Evolutionary conservation across 441 rosid genomes (phyloP), one percentile per base, ranked within the genome.

Genomic region (Gossypium gossypioides): DNA sequence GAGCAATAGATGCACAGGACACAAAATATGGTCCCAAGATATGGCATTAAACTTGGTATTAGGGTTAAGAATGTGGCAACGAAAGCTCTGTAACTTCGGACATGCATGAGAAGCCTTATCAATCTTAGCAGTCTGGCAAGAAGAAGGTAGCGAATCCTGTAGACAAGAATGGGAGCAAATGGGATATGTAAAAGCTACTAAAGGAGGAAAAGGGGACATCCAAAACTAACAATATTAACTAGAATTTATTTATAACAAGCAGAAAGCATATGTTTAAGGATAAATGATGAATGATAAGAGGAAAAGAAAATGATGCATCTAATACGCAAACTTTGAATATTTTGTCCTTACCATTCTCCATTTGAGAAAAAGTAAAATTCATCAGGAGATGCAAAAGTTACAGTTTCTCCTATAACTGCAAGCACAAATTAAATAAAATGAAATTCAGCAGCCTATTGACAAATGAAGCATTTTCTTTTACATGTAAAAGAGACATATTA

Each of bases 101-200:
- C 96, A 76, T 95, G 81, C 96, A 92, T 85, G 71, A 95, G 81
- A 76, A 95, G 80, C 82, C 99, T 88, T 69, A 92, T 89, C 81
- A 95, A 79, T 80, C 99, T 83, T 54, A 95, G 76, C 96, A 95
- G 57, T 89, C 99, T 86, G 66, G 97, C 99, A 64, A 95, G 89
- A 42, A 95, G 95, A 68, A 95, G 97, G 83, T 95, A 95, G 57
- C 99, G 98, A 62, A 95, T 95, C 99, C 99, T 95, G 87, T 48
- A 67, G 78, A 75, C 21, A 77, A 74, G 71, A 74, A 72, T 71
- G 25, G 18, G 6, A 67, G 44, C 12, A 68, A 58, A 29, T 54
- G 40, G 51, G 56, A 71, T 68, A 25, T 16, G 22, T 29, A 10
- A 50, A 72, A 50, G 16, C 58, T 60, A 60, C 4, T 12, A 21